Percentiles rank a stretch among this genome's conserved stretches.
Conservation (phyloP, 345 rosid genomes). For the Litchi chinensis region DNA sequence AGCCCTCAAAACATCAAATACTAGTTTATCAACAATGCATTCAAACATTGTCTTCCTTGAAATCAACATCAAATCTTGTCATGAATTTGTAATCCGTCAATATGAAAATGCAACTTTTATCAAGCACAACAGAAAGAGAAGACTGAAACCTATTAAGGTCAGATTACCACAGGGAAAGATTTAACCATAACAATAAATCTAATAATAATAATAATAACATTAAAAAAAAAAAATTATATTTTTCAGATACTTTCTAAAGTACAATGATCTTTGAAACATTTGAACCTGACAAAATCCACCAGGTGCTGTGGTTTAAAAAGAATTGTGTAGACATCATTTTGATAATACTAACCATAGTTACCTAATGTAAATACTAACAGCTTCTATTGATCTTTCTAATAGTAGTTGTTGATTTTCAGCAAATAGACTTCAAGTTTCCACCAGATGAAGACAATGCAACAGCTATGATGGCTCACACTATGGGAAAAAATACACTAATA, state of each 20-base stretch:
- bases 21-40: conserved; percentile 62
- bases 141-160: neutral
- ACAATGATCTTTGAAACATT: neutral
- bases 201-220: neutral
- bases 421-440: neutral
- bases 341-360: neutral
- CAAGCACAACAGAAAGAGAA: neutral
- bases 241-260: too few species aligned
- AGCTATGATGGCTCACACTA: neutral
- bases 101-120: conserved; percentile 22
- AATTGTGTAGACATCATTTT: neutral
- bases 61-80: conserved; percentile 73
- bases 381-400: neutral
- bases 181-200: neutral
- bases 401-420: neutral
- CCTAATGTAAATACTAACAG: neutral
- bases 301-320: neutral
- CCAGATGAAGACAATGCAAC: neutral
- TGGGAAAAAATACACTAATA: neutral
- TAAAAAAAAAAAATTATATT: too few species aligned
- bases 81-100: conserved; percentile 68
- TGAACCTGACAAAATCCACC: neutral
- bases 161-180: neutral
- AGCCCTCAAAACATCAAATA: conserved; percentile 63
- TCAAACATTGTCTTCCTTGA: conserved; percentile 84